phyloP scores from a whole-genome alignment of 768 basidiomycete species.

The Xerocomellus amylosporus region DNA sequence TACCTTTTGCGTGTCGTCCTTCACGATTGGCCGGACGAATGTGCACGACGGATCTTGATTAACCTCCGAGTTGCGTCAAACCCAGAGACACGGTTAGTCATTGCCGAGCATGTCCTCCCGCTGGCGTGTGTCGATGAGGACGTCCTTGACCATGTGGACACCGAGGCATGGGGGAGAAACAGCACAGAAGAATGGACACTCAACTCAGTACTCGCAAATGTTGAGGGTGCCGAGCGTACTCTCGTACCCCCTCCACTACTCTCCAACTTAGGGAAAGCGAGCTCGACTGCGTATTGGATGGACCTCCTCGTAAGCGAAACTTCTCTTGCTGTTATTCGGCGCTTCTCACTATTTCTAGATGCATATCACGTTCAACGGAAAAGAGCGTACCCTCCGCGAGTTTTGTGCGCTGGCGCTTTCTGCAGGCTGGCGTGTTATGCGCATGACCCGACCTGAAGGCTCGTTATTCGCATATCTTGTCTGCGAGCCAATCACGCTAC shows the following conservation, averaged over 20 bases:
- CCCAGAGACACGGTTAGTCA: conserved; percentile 53
- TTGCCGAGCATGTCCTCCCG: conserved; percentile 71
- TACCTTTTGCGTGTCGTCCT: conserved; percentile 70
- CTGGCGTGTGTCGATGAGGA: conserved; percentile 60
- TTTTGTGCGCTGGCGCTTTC: conserved; percentile 50
- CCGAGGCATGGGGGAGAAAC: conserved; percentile 4
- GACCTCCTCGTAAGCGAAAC: conserved; percentile 55
- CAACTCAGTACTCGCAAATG: conserved; percentile 33
- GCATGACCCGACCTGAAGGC: conserved; percentile 55
- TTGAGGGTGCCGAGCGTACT: conserved; percentile 52
- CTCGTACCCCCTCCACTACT: conserved; percentile 63
- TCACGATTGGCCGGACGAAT: conserved; percentile 76
- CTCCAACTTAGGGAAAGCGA: conserved; percentile 72
- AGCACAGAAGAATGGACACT: conserved; percentile 27
- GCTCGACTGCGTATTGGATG: conserved; percentile 63
- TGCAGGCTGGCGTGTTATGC: conserved; percentile 60
- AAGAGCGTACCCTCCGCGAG: conserved; percentile 69
- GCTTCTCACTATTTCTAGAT: conserved; percentile 43
- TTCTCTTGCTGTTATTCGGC: background rate
- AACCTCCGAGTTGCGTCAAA: conserved; percentile 41
- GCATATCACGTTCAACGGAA: conserved; percentile 65
- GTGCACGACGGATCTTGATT: conserved; percentile 44
- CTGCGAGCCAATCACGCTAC: conserved; percentile 59
- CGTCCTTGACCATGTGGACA: conserved; percentile 3
- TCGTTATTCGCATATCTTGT: conserved; percentile 71